Evolutionary conservation across 208 protist species (phyloP), one percentile per base, ranked within the genome.

Genomic region (Trichomonas vaginalis): DNA sequence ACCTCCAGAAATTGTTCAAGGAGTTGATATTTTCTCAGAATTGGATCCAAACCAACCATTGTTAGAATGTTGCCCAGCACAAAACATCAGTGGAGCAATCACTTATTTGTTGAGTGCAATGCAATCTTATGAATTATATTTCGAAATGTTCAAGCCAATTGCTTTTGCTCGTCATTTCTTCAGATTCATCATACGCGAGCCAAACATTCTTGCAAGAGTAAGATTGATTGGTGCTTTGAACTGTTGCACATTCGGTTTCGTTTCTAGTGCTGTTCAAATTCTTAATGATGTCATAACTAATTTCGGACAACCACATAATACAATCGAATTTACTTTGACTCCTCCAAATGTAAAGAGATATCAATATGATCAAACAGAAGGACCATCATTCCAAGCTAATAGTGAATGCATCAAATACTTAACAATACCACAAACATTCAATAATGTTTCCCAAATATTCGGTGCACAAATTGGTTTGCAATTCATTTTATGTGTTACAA

Each of bases 111-210:
- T 92, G 1, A 48, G 40, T 23, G 42, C 86, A 15, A 48, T 92
- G n/a, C 46, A 51, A 32, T 92, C 86, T 32, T 92, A 51, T 51
- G 86, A 92, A 51, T n/a, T 92, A 23, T 92, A 49, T 32, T 92
- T 92, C 37, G 86, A 92, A 39, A 92, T 92, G 86, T 92, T 92
- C 15, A 92, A 92, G 45, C 86, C 86, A 15, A n/a, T 92, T 12
- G 42, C 86, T 39, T 92, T 92, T 39, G 45, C 45, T 27, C 8
- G 86, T 15, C 86, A 92, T 32, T 92, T 92, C 46, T 92, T 51
- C 45, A 92, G 86, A 32, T 92, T 92, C 27, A 92, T 92, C 17
- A 32, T 51, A 39, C 86, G 86, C 45, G 35, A 92, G 10, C 42
- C 48, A 51, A 21, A 17, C 2, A 15, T 39, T 51, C 46, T 92